Conservation (phyloP, 1,139 yeast species). For the Geotrichum aggregatum region DNA sequence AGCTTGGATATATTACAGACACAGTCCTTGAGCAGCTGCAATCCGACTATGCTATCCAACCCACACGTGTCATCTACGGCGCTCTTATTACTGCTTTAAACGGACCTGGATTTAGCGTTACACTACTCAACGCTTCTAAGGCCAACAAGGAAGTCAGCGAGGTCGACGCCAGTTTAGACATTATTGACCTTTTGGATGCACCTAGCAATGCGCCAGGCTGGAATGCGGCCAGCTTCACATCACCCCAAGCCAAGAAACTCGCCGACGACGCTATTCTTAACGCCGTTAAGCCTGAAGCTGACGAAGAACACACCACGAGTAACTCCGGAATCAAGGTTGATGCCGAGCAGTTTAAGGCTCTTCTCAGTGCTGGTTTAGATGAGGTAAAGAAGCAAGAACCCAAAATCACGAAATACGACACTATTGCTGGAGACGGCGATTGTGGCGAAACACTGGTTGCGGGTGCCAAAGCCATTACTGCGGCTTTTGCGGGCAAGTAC, state of each 20-base stretch:
- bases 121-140: conserved; percentile 62
- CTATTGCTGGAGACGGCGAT: conserved; percentile 94
- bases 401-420: conserved; percentile 75
- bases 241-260: conserved; percentile 41
- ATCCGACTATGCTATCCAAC: conserved; percentile 50
- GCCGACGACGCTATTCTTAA: conserved; percentile 36
- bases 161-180: too few species aligned
- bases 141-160: conserved; percentile 35
- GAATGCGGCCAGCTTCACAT: conserved; percentile 46
- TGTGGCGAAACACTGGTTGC: conserved; percentile 87
- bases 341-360: conserved; percentile 39
- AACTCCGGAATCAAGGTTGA: conserved; percentile 45
- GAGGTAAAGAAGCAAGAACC: conserved; percentile 60
- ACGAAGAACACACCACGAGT: conserved; percentile 25
- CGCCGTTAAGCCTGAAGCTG: conserved; percentile 22
- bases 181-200: conserved; percentile 52
- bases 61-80: conserved; percentile 64
- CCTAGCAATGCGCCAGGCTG: conserved; percentile 82
- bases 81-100: conserved; percentile 80
- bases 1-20: conserved; percentile 61
- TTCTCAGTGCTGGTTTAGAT: conserved; percentile 51
- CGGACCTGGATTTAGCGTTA: conserved; percentile 86
- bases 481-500: conserved; percentile 40
- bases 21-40: conserved; percentile 45
- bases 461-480: conserved; percentile 71